A percentile compares a stretch with the other conserved stretches of the same genome.
These are phyloP conservation scores for Xylariaceae sp. DNA, from an alignment of 2,329 filamentous ascomycete species.

Conservation along the genomic window DNA sequence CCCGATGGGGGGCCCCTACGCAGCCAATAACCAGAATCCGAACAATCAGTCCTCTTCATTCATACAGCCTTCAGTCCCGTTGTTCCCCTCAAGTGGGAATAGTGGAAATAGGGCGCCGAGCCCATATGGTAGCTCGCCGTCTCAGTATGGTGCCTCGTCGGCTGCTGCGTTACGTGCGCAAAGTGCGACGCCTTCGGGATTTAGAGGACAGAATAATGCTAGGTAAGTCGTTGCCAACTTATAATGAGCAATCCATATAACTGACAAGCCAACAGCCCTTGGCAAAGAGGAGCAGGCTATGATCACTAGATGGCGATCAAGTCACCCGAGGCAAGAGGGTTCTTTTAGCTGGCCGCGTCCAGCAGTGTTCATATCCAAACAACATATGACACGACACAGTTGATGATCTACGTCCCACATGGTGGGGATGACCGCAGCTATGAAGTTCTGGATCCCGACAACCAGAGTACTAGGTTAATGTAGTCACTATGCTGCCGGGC, in stretches of 20 bases:
- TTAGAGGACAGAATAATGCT: constrained; percentile 41
- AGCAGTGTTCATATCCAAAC: constrained; percentile 28
- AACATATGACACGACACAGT: constrained; percentile 32
- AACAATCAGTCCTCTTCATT: constrained; percentile 43
- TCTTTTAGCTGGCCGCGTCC: constrained; percentile 23
- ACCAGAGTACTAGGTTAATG: constrained; percentile 3
- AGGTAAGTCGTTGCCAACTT: constrained; percentile 38
- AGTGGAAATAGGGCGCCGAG: constrained; percentile 27
- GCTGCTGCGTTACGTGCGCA: constrained; percentile 36
- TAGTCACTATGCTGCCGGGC: constrained; percentile 4
- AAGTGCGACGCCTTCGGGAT: constrained; percentile 40
- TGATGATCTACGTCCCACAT: constrained; percentile 28
- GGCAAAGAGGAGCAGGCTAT: constrained; percentile 57
- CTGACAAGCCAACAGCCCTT: constrained; percentile 40
- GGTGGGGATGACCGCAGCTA: constrained; percentile 16
- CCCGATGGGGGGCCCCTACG: constrained; percentile 12
- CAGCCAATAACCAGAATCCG: constrained; percentile 23
- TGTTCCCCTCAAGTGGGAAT: constrained; percentile 43
- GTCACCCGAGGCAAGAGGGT: constrained; percentile 22
- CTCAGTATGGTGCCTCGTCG: constrained; percentile 27
- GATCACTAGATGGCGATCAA: constrained; percentile 39
- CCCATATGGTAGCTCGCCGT: constrained; percentile 33
- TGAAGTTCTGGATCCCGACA: constrained; percentile 21
- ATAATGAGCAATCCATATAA: constrained; percentile 20
- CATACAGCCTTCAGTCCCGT: constrained; percentile 48